Conservation (phyloP, 2,329 filamentous ascomycete species). For the Sphaerulina musiva region DNA sequence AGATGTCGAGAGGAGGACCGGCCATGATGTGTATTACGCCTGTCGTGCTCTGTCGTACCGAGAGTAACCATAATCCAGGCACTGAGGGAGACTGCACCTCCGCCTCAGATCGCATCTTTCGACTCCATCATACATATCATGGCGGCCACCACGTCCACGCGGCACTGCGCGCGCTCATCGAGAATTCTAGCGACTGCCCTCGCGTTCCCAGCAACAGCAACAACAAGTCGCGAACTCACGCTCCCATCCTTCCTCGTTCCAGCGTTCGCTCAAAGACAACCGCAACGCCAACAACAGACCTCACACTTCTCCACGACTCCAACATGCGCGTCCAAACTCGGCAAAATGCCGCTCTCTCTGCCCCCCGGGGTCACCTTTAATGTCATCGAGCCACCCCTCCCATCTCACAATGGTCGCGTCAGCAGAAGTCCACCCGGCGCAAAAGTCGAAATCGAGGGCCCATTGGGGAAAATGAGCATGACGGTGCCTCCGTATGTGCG, state of each 20-base stretch:
- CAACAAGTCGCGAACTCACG: constrained; percentile 15
- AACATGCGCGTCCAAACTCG: constrained; percentile 70
- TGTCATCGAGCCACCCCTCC: constrained; percentile 56
- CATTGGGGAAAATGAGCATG: constrained; percentile 71
- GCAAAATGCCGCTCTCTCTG: constrained; percentile 69
- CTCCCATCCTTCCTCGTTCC: constrained; percentile 68
- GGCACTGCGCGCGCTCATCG: constrained; percentile 24
- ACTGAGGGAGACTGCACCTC: background rate
- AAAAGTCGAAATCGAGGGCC: constrained; percentile 70
- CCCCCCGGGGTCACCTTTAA: constrained; percentile 75
- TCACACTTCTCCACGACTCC: constrained; percentile 66
- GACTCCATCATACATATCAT: constrained; percentile 12
- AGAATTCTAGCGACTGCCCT: constrained; percentile 16
- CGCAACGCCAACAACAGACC: constrained; percentile 22
- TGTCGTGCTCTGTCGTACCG: background rate
- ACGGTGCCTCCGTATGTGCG: constrained; percentile 72
- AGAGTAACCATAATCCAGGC: background rate
- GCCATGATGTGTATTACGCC: background rate
- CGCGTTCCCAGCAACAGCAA: constrained; percentile 9
- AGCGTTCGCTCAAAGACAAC: constrained; percentile 51
- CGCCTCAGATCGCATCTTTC: background rate
- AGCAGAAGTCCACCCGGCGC: constrained; percentile 54
- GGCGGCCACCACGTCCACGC: constrained; percentile 14
- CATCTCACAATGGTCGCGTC: constrained; percentile 50
- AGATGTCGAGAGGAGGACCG: background rate